Percentiles rank a stretch among this genome's conserved stretches.
Conservation (phyloP, 805 yeast species). For the Candida ovalis region DNA sequence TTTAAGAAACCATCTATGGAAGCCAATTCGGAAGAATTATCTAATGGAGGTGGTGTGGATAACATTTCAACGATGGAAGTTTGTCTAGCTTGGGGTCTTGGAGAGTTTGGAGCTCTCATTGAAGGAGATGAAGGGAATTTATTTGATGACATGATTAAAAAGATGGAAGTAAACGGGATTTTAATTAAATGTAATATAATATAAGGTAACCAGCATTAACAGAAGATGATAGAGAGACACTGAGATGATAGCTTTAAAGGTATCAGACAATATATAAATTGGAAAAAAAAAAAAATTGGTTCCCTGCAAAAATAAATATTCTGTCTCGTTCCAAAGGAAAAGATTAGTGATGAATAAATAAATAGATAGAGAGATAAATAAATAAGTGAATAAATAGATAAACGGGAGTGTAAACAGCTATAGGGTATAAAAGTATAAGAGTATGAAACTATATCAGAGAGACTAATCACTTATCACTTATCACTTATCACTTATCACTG, state of each 20-base stretch:
- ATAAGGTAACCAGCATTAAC: neutral
- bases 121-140: conserved; percentile 36
- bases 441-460: too few relatives aligned
- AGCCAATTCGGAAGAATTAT: conserved; percentile 15
- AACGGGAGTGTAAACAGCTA: too few relatives aligned
- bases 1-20: conserved; percentile 12
- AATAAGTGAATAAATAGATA: too few relatives aligned
- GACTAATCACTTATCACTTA: too few relatives aligned
- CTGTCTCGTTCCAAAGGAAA: too few relatives aligned
- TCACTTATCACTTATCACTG: too few relatives aligned
- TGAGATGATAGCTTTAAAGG: neutral
- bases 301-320: too few relatives aligned
- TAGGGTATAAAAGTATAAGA: too few relatives aligned
- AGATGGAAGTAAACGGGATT: neutral
- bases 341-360: too few relatives aligned
- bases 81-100: conserved; percentile 40
- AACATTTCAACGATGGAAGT: conserved; percentile 73
- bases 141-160: conserved; percentile 16
- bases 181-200: neutral
- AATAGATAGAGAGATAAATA: too few relatives aligned
- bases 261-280: neutral
- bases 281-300: too few relatives aligned
- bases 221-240: neutral
- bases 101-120: conserved; percentile 35
- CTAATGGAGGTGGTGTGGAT: conserved; percentile 72